A percentile compares a stretch with the other conserved stretches of the same genome.
Evolutionary conservation across 1,284 basidiomycete genomes (phyloP).

Genomic region (Volvariella surrecta): DNA sequence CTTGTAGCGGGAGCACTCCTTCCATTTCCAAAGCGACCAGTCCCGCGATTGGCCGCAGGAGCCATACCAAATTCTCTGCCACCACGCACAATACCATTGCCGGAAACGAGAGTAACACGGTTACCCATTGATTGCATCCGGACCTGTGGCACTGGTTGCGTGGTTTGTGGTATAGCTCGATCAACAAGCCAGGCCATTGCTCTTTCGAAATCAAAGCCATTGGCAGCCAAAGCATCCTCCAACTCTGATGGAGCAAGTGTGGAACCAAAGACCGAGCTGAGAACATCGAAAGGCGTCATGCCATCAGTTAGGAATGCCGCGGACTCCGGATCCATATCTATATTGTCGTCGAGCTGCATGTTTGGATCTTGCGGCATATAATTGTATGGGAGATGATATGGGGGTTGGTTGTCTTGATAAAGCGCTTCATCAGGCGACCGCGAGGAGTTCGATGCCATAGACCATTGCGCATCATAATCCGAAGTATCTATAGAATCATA

Average conservation of each 20-base stretch:
- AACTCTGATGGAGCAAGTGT: constrained; percentile 84
- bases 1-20: constrained; percentile 51
- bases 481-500: constrained; percentile 46
- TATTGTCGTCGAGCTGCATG: constrained; percentile 18
- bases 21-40: constrained; percentile 42
- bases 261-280: constrained; percentile 88
- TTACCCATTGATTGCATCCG: constrained; percentile 54
- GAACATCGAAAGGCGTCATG: constrained; percentile 96
- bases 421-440: constrained; percentile 32
- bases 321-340: constrained; percentile 44
- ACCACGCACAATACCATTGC: constrained; percentile 30
- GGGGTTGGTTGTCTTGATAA: constrained; percentile 17
- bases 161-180: constrained; percentile 40
- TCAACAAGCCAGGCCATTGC: constrained; percentile 92
- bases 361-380: constrained; percentile 13
- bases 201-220: constrained; percentile 91
- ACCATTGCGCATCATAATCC: constrained; percentile 57
- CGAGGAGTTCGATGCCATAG: constrained; percentile 39
- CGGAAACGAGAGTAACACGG: constrained; percentile 51
- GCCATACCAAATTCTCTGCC: constrained; percentile 23
- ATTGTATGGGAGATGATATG: constrained; percentile 23
- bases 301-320: constrained; percentile 67
- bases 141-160: constrained; percentile 31
- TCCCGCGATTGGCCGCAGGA: constrained; percentile 33
- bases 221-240: constrained; percentile 84